Conservation (phyloP, 2,329 filamentous ascomycete genomes). For the Xylariaceae sp. region DNA sequence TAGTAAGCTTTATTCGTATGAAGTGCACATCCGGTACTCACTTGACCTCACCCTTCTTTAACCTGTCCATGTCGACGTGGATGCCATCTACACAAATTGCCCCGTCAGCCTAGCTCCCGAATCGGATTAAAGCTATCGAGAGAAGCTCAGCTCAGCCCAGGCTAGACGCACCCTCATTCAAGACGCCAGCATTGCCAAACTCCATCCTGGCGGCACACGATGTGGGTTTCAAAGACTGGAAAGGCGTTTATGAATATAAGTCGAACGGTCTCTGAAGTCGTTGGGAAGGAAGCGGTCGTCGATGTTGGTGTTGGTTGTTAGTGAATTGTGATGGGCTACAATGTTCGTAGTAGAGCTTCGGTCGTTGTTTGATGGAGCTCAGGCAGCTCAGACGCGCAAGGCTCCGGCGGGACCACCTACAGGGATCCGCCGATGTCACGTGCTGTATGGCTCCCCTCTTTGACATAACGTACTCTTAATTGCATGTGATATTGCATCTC, state of each 20-base stretch:
- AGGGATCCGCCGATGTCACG: slow-evolving; percentile 3
- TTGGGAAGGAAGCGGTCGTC: neutral
- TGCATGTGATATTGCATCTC: neutral
- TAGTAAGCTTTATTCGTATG: slow-evolving; percentile 28
- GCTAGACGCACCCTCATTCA: slow-evolving; percentile 61
- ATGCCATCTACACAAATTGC: slow-evolving; percentile 77
- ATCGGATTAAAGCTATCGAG: slow-evolving; percentile 26
- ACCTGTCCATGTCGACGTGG: slow-evolving; percentile 96
- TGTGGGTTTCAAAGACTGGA: neutral
- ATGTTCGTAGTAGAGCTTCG: slow-evolving; percentile 29
- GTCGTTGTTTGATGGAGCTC: slow-evolving; percentile 25
- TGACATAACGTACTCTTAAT: neutral
- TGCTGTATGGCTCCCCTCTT: neutral
- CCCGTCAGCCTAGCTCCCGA: slow-evolving; percentile 28
- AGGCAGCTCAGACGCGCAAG: slow-evolving; percentile 39
- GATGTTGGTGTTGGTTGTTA: slow-evolving; percentile 17
- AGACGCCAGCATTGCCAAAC: slow-evolving; percentile 62
- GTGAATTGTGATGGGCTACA: slow-evolving; percentile 34
- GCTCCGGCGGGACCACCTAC: slow-evolving; percentile 19
- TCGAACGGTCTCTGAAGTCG: neutral
- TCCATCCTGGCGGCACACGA: slow-evolving; percentile 52
- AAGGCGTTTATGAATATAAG: neutral
- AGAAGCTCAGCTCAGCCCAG: slow-evolving; percentile 12
- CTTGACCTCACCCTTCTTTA: slow-evolving; percentile 99
- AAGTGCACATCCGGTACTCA: slow-evolving; percentile 51